These are phyloP conservation scores for Turnera subulata DNA, from an alignment of 345 rosid genomes.

Conservation along the genomic window DNA sequence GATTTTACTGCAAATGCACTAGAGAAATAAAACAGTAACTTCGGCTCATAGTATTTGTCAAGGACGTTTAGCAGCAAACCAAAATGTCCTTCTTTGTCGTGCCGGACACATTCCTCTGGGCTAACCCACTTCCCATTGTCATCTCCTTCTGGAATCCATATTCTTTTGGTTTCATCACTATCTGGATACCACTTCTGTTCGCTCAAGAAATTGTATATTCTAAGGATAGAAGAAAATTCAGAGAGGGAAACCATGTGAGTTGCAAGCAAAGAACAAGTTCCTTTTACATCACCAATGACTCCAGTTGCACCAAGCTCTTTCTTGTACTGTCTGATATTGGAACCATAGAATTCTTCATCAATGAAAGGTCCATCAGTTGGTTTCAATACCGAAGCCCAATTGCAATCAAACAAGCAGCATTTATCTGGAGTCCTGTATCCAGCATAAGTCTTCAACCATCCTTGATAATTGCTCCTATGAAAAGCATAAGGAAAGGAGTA, in stretches of 20 bases:
- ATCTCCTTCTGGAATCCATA: conserved; percentile 54
- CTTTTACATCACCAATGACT: conserved; percentile 31
- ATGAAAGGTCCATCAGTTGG: conserved; percentile 69
- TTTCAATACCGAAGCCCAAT: conserved; percentile 34
- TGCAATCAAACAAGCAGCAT: conserved; percentile 40
- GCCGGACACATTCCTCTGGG: conserved; percentile 41
- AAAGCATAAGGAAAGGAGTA: conserved; percentile 31
- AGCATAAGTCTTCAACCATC: conserved; percentile 54
- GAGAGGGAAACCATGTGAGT: conserved; percentile 33
- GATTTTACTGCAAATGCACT: conserved; percentile 34
- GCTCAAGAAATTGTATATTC: conserved; percentile 47
- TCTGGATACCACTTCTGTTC: conserved; percentile 32
- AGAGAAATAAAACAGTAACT: conserved; percentile 36
- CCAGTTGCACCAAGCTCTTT: conserved; percentile 48
- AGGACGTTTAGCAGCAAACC: conserved; percentile 39
- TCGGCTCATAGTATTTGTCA: conserved; percentile 35
- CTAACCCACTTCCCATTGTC: conserved; percentile 43
- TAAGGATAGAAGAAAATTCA: conserved; percentile 34
- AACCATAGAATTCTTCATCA: conserved; percentile 55
- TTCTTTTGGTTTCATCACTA: conserved; percentile 14
- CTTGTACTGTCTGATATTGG: conserved; percentile 19
- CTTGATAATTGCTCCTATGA: conserved; percentile 25
- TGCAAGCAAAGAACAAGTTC: conserved; percentile 35
- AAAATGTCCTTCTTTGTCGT: conserved; percentile 50
- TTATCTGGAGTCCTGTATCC: conserved; percentile 51